Percentiles rank a stretch among this genome's conserved stretches.
Evolutionary conservation across 169 alveolate genomes (phyloP).

Genomic region (Plasmodium gonderi): DNA sequence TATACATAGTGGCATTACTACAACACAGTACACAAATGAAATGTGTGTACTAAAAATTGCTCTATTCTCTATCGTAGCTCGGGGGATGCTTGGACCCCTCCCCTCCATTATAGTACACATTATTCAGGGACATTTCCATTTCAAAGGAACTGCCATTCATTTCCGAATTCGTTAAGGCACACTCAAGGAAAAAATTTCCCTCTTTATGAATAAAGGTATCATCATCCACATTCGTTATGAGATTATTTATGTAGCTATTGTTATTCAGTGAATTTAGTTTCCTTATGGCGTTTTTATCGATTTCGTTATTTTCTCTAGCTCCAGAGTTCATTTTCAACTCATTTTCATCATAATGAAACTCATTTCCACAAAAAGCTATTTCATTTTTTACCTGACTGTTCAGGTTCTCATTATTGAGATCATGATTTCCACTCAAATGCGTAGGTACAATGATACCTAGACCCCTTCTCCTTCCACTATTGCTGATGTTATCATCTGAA

Average conservation of each 20-base stretch:
- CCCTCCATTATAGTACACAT: constrained; percentile 11
- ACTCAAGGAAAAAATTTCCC: constrained; percentile 64
- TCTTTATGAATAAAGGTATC: constrained; percentile 59
- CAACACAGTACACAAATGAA: too few species aligned
- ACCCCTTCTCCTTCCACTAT: neutral
- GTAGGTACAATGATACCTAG: neutral
- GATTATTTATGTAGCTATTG: constrained; percentile 67
- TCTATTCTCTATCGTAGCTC: neutral
- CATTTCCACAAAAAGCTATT: constrained; percentile 13
- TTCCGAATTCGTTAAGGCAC: constrained; percentile 65
- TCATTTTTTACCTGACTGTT: constrained; percentile 19
- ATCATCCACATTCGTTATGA: constrained; percentile 71
- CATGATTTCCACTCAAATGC: neutral
- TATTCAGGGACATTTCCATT: constrained; percentile 47
- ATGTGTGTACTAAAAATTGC: neutral
- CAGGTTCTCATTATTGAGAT: neutral
- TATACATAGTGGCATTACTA: too few species aligned
- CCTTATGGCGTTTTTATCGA: constrained; percentile 7
- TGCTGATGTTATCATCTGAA: neutral
- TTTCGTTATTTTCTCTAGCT: constrained; percentile 8
- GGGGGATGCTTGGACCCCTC: neutral
- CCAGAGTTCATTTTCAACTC: constrained; percentile 18
- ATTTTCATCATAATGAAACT: constrained; percentile 12
- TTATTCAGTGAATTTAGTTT: constrained; percentile 51
- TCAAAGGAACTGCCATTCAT: constrained; percentile 50